Evolutionary conservation across 2,329 filamentous ascomycete genomes (phyloP), one percentile per base, ranked within the genome.

Genomic region (Colletotrichum liriopes): DNA sequence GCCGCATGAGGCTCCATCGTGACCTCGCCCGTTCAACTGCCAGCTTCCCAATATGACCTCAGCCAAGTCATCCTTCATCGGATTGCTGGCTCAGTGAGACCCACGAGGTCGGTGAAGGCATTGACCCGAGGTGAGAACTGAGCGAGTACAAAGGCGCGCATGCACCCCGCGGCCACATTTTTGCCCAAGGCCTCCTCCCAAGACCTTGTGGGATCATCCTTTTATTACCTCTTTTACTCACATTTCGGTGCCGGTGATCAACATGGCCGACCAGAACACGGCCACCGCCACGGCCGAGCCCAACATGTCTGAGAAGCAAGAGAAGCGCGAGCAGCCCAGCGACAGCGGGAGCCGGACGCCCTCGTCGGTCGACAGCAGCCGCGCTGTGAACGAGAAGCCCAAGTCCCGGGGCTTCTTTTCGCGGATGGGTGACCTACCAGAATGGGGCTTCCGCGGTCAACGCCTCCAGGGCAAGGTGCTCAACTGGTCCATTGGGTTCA

Each of bases 401-500:
- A 32, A 26, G 2, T 7, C 62, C 3, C 47, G 26, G 18, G 73
- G 75, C 3, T 71, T 76, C 52, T 72, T 69, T 60, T 67, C 74
- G 39, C 61, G 65, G 14, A 56, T 78, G 35, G 76, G 77, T 32
- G 65, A 74, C 37, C 66, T 79, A 8, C 78, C 78, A 0, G 75
- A 79, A 59, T 79, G 74, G 75, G 73, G 74, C 47, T 41, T 76
- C 41, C 32, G 72, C 23, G 78, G 78, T 9, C 55, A 75, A 49
- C 75, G 65, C 20, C 77, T 79, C 6, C 54, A 74, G 20, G 78
- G 77, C 37, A 59, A 54, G 18, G 43, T 67, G 1, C 72, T 79
- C 12, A 79, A 79, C 73, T 78, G 76, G 74, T 61, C 61, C 64
- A 79, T 79, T 26, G 78, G 78, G 2, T 72, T 77, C 67, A 79